Percentiles rank a stretch among this genome's conserved stretches.
Conservation (phyloP, 2,329 filamentous ascomycete species). For the Cryphonectria radicalis region DNA sequence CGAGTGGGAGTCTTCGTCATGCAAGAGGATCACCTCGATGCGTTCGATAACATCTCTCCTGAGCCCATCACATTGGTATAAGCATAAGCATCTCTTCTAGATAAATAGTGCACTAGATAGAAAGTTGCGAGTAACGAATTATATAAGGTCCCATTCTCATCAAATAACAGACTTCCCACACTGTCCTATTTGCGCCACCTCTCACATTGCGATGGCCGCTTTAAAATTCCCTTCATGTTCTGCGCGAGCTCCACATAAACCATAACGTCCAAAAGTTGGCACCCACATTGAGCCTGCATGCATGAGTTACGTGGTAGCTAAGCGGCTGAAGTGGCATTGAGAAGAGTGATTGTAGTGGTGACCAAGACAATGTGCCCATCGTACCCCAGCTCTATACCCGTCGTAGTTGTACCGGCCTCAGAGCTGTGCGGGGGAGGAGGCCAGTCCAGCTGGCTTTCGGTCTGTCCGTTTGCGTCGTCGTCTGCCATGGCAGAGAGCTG, state of each 20-base stretch:
- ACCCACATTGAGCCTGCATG: background rate
- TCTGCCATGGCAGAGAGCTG: constrained; percentile 15
- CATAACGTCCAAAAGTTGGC: background rate
- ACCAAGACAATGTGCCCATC: constrained; percentile 22
- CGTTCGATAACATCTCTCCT: background rate
- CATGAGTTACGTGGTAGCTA: background rate
- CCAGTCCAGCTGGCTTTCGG: constrained; percentile 9
- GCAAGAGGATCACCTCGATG: background rate
- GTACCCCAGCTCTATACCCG: constrained; percentile 9
- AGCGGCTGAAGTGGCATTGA: constrained; percentile 7
- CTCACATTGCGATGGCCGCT: background rate
- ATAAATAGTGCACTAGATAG: too few species aligned
- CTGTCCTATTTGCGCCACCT: background rate
- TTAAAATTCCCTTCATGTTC: background rate
- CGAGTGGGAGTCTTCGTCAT: background rate
- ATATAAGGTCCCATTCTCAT: background rate
- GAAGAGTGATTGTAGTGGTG: constrained; percentile 27
- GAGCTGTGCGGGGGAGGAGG: background rate
- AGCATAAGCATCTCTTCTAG: background rate
- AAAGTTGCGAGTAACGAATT: too few species aligned
- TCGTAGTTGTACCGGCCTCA: constrained; percentile 5
- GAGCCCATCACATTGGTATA: background rate
- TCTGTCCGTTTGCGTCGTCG: constrained; percentile 9
- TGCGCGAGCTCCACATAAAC: background rate
- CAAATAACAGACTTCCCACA: background rate